These are phyloP conservation scores for Coemansia sp. DNA, from an alignment of 192 early-diverging fungal species.

Conservation along the genomic window DNA sequence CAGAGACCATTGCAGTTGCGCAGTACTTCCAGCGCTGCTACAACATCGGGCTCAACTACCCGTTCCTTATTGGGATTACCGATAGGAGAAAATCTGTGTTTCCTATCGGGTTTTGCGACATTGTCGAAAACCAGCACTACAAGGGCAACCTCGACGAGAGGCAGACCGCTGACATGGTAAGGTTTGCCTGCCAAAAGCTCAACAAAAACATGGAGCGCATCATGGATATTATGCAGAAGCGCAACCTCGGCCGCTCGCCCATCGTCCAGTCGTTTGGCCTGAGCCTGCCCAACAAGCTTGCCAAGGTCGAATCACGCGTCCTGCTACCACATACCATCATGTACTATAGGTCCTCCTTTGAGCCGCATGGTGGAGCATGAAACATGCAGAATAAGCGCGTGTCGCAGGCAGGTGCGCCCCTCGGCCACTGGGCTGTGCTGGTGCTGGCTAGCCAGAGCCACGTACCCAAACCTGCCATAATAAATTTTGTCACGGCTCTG, in stretches of 20 bases:
- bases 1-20: slow-evolving; percentile 64
- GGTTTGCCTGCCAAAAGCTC: slow-evolving; percentile 81
- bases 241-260: slow-evolving; percentile 65
- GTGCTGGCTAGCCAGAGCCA: slow-evolving; percentile 64
- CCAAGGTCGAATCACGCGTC: slow-evolving; percentile 69
- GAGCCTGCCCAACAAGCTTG: slow-evolving; percentile 61
- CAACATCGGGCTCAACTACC: slow-evolving; percentile 64
- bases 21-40: slow-evolving; percentile 76
- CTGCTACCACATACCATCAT: slow-evolving; percentile 74
- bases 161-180: slow-evolving; percentile 94
- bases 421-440: slow-evolving; percentile 78
- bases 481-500: slow-evolving; percentile 73
- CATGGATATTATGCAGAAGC: slow-evolving; percentile 57
- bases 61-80: slow-evolving; percentile 77
- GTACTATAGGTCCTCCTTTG: slow-evolving; percentile 54
- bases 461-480: slow-evolving; percentile 52
- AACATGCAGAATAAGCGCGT: slow-evolving; percentile 82
- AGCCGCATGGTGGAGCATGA: slow-evolving; percentile 76
- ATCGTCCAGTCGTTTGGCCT: slow-evolving; percentile 78
- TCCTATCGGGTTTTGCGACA: slow-evolving; percentile 87
- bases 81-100: slow-evolving; percentile 65
- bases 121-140: slow-evolving; percentile 79
- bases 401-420: slow-evolving; percentile 61
- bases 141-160: slow-evolving; percentile 76
- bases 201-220: slow-evolving; percentile 81